Conservation (phyloP, 2,329 filamentous ascomycete species). For the Blumeria graminis region DNA sequence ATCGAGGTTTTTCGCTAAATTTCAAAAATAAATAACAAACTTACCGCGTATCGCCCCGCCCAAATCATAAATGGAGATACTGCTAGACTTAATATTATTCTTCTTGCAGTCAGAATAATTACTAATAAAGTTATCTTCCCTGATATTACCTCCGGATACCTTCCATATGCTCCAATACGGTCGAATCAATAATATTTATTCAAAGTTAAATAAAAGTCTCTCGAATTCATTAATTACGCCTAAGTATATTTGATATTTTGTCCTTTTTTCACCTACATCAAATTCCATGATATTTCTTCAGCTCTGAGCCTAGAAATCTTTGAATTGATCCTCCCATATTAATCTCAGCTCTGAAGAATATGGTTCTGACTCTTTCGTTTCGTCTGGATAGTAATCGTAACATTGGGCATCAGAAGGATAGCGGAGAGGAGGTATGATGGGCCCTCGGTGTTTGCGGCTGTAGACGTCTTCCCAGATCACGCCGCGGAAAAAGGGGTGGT, state of each 20-base stretch:
- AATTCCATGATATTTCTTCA: not conserved
- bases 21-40: too few species aligned
- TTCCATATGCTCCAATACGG: too few species aligned
- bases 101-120: too few species aligned
- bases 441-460: slow-evolving; percentile 36
- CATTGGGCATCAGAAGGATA: slow-evolving; percentile 55
- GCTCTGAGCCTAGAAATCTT: slow-evolving; percentile 33
- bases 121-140: too few species aligned
- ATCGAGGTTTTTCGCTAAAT: too few species aligned
- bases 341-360: slow-evolving; percentile 45
- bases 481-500: slow-evolving; percentile 49
- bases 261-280: not conserved
- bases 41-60: too few species aligned
- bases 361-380: slow-evolving; percentile 36
- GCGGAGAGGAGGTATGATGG: slow-evolving; percentile 51
- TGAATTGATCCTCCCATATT: slow-evolving; percentile 48
- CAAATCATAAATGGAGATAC: too few species aligned
- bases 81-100: too few species aligned
- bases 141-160: too few species aligned
- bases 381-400: slow-evolving; percentile 64
- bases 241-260: not conserved
- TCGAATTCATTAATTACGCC: not conserved
- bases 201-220: too few species aligned
- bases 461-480: slow-evolving; percentile 54
- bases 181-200: too few species aligned